Evolutionary conservation across 306 rosid genomes (phyloP).

Genomic region (Urtica urens): DNA sequence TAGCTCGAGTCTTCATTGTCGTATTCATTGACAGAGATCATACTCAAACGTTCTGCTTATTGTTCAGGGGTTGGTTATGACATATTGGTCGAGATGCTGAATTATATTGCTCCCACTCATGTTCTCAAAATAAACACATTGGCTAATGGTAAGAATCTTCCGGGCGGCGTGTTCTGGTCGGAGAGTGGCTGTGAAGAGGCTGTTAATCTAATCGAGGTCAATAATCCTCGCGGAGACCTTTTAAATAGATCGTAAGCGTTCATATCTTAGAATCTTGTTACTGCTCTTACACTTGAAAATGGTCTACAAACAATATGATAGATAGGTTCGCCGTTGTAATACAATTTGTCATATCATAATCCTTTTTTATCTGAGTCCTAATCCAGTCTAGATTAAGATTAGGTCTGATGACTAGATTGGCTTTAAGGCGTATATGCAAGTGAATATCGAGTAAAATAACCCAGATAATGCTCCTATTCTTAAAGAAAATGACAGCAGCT

Average conservation of each 20-base stretch:
- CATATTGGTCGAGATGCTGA: slow-evolving; percentile 63
- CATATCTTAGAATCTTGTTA: neutral
- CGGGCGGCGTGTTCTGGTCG: slow-evolving; percentile 73
- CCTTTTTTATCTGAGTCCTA: too few relatives aligned
- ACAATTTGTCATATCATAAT: too few relatives aligned
- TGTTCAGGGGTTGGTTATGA: slow-evolving; percentile 74
- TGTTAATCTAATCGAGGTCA: slow-evolving; percentile 52
- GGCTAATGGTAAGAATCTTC: slow-evolving; percentile 57
- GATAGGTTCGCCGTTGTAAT: too few relatives aligned
- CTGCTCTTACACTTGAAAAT: neutral
- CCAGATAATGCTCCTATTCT: too few relatives aligned
- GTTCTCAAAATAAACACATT: slow-evolving; percentile 71
- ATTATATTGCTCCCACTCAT: slow-evolving; percentile 58
- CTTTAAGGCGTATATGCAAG: too few relatives aligned
- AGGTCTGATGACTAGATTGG: too few relatives aligned
- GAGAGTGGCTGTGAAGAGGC: slow-evolving; percentile 28
- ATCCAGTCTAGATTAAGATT: too few relatives aligned
- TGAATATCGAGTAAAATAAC: too few relatives aligned
- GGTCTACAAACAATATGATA: too few relatives aligned
- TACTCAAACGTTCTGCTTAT: slow-evolving; percentile 8
- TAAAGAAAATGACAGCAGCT: too few relatives aligned
- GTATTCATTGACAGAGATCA: slow-evolving; percentile 7
- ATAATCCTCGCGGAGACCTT: slow-evolving; percentile 63
- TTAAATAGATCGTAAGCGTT: slow-evolving; percentile 74
- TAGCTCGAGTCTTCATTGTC: slow-evolving; percentile 5